phyloP scores from a whole-genome alignment of 2,329 filamentous ascomycete species.

The Corniculantispora saksenae region DNA sequence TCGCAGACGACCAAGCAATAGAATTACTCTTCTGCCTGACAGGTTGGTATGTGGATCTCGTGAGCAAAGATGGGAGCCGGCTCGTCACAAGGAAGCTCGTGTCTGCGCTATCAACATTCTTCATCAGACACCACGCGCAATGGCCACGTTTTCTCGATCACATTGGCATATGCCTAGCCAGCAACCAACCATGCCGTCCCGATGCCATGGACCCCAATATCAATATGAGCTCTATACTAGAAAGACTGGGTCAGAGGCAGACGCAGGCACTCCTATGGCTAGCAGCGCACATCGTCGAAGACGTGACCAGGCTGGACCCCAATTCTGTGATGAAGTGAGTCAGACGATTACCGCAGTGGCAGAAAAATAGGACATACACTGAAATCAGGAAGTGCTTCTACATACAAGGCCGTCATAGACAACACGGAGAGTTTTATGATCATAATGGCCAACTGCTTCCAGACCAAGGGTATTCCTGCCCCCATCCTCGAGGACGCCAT shows the following conservation, averaged over 20 bases:
- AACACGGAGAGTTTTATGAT: slow-evolving; percentile 42
- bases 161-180: slow-evolving; percentile 55
- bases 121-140: slow-evolving; percentile 66
- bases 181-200: slow-evolving; percentile 27
- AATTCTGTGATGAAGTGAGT: slow-evolving; percentile 58
- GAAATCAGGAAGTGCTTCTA: slow-evolving; percentile 32
- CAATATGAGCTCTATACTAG: slow-evolving; percentile 48
- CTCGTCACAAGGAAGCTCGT: slow-evolving; percentile 74
- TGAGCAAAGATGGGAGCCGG: slow-evolving; percentile 52
- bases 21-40: slow-evolving; percentile 63
- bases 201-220: slow-evolving; percentile 31
- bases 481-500: slow-evolving; percentile 56
- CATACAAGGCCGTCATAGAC: slow-evolving; percentile 42
- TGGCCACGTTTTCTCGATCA: slow-evolving; percentile 69
- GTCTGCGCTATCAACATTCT: slow-evolving; percentile 75
- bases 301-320: slow-evolving; percentile 60
- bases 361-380: slow-evolving; percentile 25
- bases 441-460: slow-evolving; percentile 43
- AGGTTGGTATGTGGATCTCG: slow-evolving; percentile 60
- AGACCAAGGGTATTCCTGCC: slow-evolving; percentile 28
- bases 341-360: neutral
- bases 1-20: slow-evolving; percentile 58
- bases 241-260: slow-evolving; percentile 47
- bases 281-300: slow-evolving; percentile 39
- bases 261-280: slow-evolving; percentile 66